Base-by-base conservation (phyloP, 2,329 filamentous ascomycete species). In the Diaporthe sp. region DNA sequence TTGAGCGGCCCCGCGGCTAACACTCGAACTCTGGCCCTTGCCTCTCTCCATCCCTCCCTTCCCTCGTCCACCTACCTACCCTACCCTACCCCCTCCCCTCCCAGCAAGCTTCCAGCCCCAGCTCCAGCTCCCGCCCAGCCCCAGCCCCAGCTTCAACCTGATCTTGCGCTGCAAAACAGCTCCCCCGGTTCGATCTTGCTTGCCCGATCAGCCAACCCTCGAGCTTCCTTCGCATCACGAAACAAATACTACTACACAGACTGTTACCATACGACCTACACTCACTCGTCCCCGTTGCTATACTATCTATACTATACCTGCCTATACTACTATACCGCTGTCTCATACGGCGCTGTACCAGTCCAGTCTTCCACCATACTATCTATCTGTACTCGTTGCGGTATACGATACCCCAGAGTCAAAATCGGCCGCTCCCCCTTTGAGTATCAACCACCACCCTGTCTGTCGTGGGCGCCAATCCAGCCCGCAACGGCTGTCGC, bases 401-500 rank as follows among this genome's bases (percentile, higher is more conserved):
- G 40, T 47, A 64, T 64, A 64, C 60, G 40, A 64, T 47, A 61
- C 60, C 64, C 60, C 47, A 25, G 47, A 68, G 45, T 54, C 64
- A 54, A n/a, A 42, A 68, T 68, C 64, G 64, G 64, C 40, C 64
- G 38, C 57, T 42, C 28, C 38, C 40, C 40, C 28, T 15, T 64
- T 30, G 38, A 71, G 70, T 64, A 40, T 72, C 45, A 33, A 52
- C n/a, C n/a, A 25, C 30, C 42, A 42, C 38, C 38, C 42, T 66
- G 60, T 33, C 40, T 61, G 45, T 64, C 57, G 57, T 60, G 70
- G n/a, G 38, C 70, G 60, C 33, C 57, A 58, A 33, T 54, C 70
- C 70, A 64, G 57, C 57, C 60, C 47, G 42, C 70, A 64, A 58
- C 70, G 57, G 57, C 28, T 55, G 57, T 72, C 54, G 70, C 57